A percentile compares a stretch with the other conserved stretches of the same genome.
Conservation (phyloP, 1,284 basidiomycete species). For the Papiliotrema laurentii region DNA sequence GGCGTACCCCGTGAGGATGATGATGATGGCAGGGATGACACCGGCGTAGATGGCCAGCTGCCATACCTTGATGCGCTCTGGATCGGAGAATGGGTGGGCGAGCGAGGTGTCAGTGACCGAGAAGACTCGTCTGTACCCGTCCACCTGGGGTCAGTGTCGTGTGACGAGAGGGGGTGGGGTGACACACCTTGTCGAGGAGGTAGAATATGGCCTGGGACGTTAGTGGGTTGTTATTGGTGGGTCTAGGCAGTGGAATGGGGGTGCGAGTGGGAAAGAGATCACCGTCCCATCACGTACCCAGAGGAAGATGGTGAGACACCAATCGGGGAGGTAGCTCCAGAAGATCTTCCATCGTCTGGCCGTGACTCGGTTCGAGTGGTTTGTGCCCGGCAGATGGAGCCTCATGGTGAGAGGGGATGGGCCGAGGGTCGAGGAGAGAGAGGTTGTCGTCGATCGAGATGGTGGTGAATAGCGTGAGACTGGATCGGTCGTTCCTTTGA, state of each 20-base stretch:
- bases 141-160: constrained; percentile 44
- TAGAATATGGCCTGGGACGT: constrained; percentile 58
- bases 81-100: constrained; percentile 64
- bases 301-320: constrained; percentile 42
- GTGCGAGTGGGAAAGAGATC: no score
- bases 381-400: not conserved
- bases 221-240: no score
- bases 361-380: not conserved
- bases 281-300: constrained; percentile 43
- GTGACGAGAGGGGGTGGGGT: not conserved
- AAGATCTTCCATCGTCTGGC: constrained; percentile 10
- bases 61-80: constrained; percentile 73
- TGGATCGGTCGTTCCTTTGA: no score
- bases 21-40: constrained; percentile 64
- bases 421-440: no score
- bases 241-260: no score
- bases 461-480: no score
- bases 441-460: no score
- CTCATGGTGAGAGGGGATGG: not conserved
- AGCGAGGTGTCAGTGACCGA: constrained; percentile 70
- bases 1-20: constrained; percentile 59
- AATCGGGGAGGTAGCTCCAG: constrained; percentile 44
- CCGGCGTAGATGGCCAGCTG: constrained; percentile 65
- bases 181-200: constrained; percentile 57
- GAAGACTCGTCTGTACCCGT: constrained; percentile 79